Percentiles rank a stretch among this genome's conserved stretches.
phyloP scores from a whole-genome alignment of 164 flowering plant genomes.

The Kingdonia uniflora region DNA sequence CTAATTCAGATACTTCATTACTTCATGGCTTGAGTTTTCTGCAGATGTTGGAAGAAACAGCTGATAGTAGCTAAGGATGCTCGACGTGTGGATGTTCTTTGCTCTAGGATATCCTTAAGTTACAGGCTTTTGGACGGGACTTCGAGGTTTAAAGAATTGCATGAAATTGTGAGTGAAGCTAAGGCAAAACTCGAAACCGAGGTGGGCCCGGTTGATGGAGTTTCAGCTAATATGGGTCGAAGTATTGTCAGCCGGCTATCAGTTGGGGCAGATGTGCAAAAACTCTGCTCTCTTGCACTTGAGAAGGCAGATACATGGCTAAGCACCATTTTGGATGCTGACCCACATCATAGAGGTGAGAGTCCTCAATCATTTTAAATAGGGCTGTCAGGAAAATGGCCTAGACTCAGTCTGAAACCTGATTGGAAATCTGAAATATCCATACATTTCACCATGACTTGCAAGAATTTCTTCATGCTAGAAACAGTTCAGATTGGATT shows the following conservation, averaged over 20 bases:
- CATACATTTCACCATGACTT: no score
- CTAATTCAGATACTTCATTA: conserved; percentile 10
- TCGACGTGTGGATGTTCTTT: conserved; percentile 81
- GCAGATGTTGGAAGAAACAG: conserved; percentile 93
- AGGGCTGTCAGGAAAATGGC: no score
- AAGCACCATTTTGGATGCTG: conserved; percentile 20
- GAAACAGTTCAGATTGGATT: no score
- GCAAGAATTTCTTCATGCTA: no score
- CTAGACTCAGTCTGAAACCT: no score
- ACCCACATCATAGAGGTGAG: conserved; percentile 39
- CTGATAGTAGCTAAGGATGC: conserved; percentile 80
- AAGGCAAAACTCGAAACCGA: conserved; percentile 82
- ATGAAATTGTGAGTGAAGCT: conserved; percentile 54
- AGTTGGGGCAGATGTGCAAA: conserved; percentile 68
- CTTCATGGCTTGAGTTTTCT: conserved; percentile 6
- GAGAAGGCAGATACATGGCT: conserved; percentile 77
- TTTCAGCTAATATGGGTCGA: conserved; percentile 76
- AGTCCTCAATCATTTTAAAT: conserved; percentile 1
- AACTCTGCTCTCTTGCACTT: conserved; percentile 74
- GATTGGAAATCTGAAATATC: no score
- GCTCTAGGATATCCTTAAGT: conserved; percentile 81
- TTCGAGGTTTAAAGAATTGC: conserved; percentile 64
- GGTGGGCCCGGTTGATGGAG: conserved; percentile 72
- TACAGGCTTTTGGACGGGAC: conserved; percentile 83
- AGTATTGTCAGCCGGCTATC: conserved; percentile 94